Evolutionary conservation across 305 asterid genomes (phyloP), one percentile per base, ranked within the genome.

Genomic region (Plantago rigida): DNA sequence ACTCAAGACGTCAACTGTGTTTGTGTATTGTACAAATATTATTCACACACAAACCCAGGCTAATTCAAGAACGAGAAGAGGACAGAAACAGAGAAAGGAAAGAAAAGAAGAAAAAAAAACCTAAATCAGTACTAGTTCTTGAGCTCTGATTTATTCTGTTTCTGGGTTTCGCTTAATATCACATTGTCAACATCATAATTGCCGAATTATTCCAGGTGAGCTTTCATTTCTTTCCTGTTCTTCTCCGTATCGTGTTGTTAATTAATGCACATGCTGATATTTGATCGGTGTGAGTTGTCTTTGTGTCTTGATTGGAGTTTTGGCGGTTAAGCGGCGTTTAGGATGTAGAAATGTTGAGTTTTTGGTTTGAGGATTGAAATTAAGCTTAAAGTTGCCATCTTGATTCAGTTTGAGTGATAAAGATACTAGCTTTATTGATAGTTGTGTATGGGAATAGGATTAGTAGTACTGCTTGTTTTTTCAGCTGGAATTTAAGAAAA

Each of bases 161-260:
- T 11, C 36, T 17, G 60, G 60, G 26, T 34, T 34, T 9, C 0
- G 7, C 1, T 36, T 9, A 9, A 41, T 4, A n/a, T 47, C 53
- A 59, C 64, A 59, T 59, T 59, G 64, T 59, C 53, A 59, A 59
- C 29, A 60, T 60, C 77, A 13, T 60, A 28, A 6, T 46, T 17
- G n/a, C 7, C 53, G 36, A 59, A 59, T 59, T 59, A 26, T 59
- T 46, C 24, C 47, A 60, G 64, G 64, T 60, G 13, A 46, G 53
- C 29, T 26, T 47, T 58, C 46, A 0, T 68, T 55, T 34, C 12
- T 62, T 53, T 44, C 9, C 26, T 9, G 0, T 26, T 6, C 34
- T 51, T 19, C 0, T 46, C 3, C 8, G 5, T n/a, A 26, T 10
- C 46, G 12, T 55, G 48, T 50, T 60, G 44, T 48, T 26, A 26